phyloP scores from a whole-genome alignment of 148 eudicot genomes.

The Camellia japonica region DNA sequence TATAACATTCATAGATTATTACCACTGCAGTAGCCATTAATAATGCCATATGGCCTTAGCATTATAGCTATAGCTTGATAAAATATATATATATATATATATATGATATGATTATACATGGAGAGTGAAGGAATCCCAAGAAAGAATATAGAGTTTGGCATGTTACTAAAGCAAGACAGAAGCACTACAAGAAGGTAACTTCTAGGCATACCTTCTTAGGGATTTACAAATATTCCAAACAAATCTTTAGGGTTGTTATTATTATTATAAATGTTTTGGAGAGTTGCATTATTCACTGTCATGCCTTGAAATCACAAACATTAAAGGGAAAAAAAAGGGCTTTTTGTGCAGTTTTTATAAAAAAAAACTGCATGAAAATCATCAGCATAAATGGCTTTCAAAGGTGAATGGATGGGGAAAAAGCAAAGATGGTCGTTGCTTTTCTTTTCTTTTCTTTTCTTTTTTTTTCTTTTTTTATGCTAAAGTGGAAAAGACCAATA shows the following conservation, averaged over 20 bases:
- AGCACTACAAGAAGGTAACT: constrained; percentile 13
- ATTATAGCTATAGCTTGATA: constrained; percentile 6
- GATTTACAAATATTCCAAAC: constrained; percentile 40
- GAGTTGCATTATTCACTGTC: constrained; percentile 20
- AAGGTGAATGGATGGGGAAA: constrained; percentile 17
- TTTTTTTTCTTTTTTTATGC: neutral
- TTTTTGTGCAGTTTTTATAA: constrained; percentile 12
- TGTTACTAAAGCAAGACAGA: constrained; percentile 43
- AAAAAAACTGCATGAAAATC: constrained; percentile 36
- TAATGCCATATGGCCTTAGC: neutral
- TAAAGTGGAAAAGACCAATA: constrained; percentile 14
- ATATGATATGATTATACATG: constrained; percentile 13
- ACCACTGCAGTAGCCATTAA: neutral
- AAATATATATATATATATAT: constrained; percentile 3
- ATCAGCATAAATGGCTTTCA: constrained; percentile 14
- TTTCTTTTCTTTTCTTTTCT: neutral
- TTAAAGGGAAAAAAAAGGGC: constrained; percentile 5
- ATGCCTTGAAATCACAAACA: constrained; percentile 21
- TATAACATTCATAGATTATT: constrained; percentile 8
- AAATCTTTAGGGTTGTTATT: constrained; percentile 23
- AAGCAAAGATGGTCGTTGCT: constrained; percentile 19
- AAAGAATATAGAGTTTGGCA: constrained; percentile 43
- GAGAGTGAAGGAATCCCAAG: constrained; percentile 45
- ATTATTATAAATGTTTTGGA: constrained; percentile 15
- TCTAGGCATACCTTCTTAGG: constrained; percentile 35